Evolutionary conservation across 331 rosid genomes (phyloP), one percentile per base, ranked within the genome.

Genomic region (Arachis monticola): DNA sequence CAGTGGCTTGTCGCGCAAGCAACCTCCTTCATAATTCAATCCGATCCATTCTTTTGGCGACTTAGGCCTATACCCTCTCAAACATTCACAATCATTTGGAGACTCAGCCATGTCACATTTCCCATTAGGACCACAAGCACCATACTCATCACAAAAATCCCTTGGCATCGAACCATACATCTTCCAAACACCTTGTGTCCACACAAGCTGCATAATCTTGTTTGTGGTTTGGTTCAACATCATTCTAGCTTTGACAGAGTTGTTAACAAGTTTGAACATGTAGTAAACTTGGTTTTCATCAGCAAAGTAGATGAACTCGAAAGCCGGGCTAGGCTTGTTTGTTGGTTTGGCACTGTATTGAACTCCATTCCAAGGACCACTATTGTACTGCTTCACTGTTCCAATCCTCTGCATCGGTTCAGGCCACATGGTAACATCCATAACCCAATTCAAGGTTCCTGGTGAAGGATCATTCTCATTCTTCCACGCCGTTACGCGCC

Each of bases 81-180:
- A 75, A 58, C 86, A 83, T 2, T 69, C 53, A 57, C 81, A 83
- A 42, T 12, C 22, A 58, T 5, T n/a, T n/a, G 83, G 78, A 2
- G 66, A 53, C 9, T 73, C 56, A 7, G 59, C 32, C 46, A 45
- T 47, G n/a, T 55, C 30, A 47, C 86, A 85, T 47, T 74, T 50
- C 40, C 86, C 83, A 71, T 66, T 59, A 2, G 84, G n/a, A 4
- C 86, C 88, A 70, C 82, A 85, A 3, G 55, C 52, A 1, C 72
- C 81, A 57, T 78, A 81, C 1, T 44, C 56, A 41, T 81, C 88
- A 63, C 86, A 85, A 38, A 17, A 30, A 44, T 81, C 88, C 45
- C 63, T 81, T 8, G 88, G 85, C 0, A 81, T 0, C 10, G 83
- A 67, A 31, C n/a, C 8, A 53, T 72, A 82, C 5, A 11, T 31